Base-by-base conservation (phyloP, 306 rosid species). In the Dryas alaskensis region DNA sequence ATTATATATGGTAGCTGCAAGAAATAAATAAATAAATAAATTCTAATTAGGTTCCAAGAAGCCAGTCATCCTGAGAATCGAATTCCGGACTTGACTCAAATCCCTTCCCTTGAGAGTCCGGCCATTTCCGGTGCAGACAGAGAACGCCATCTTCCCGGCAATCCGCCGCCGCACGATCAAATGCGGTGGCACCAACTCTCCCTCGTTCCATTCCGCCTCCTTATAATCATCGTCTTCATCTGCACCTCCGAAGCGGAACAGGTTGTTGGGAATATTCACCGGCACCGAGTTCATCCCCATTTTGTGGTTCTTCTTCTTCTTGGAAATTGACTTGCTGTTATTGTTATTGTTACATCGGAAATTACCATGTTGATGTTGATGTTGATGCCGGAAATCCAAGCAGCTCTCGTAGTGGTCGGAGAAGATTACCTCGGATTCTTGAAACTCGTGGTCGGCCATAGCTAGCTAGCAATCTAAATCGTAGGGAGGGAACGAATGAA, bases 81-180 rank as follows among this genome's bases (percentile, higher is more conserved):
- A 87, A 61, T 94, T 94, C 77, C 99, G 79, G 63, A 94, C 97
- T 46, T 79, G 83, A 45, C 96, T 87, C 85, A 94, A 88, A 79
- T 92, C 97, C 11, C 99, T 65, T 3, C 99, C 99, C 67, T 94
- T 94, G 16, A 94, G 87, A 1, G 99, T 89, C 76, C 99, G 77
- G 25, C 99, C 99, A 42, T 87, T 81, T 4, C 99, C 99, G 0
- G 89, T 77, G 49, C 92, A 84, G 6, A 94, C 84, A 0, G 97
- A 94, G 67, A 80, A 88, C 0, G 89, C 90, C 94, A 88, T 87
- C 65, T 94, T 87, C 2, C 87, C 90, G 0, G 89, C 85, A 4
- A 91, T 37, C 67, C 97, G 81, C 77, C 89, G 73, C 10, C 80
- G 82, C 0, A 81, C 27, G 39, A 94, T 84, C 79, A 88, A 69